phyloP scores from a whole-genome alignment of 192 early-diverging fungal species.

The Coemansia sp. region DNA sequence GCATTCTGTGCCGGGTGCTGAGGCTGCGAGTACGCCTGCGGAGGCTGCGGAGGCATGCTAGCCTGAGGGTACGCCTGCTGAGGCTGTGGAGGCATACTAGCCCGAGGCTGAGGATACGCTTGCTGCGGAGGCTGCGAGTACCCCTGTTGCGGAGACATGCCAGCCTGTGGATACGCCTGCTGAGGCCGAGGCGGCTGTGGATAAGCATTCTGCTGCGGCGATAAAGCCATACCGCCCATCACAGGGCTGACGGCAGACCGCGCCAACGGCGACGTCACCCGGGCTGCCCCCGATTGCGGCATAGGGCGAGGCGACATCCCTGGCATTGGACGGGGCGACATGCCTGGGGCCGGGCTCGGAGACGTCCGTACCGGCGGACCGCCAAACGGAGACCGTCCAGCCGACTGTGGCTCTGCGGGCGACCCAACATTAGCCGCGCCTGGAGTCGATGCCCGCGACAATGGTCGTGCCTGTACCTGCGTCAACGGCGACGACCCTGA shows the following conservation, averaged over 20 bases:
- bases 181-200: neutral
- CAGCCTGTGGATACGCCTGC: neutral
- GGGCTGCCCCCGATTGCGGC: conserved; percentile 14
- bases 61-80: neutral
- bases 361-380: conserved; percentile 35
- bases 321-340: neutral
- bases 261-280: conserved; percentile 45
- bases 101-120: neutral
- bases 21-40: conserved; percentile 6
- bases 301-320: conserved; percentile 6
- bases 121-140: neutral
- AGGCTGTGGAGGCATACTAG: neutral
- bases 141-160: neutral
- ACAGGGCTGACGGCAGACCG: conserved; percentile 15
- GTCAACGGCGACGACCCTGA: conserved; percentile 50
- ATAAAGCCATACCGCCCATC: neutral
- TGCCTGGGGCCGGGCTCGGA: conserved; percentile 22
- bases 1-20: neutral
- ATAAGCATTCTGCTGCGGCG: neutral
- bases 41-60: neutral
- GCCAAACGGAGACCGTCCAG: conserved; percentile 35
- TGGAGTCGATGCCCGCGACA: conserved; percentile 45
- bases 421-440: conserved; percentile 16
- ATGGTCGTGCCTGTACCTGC: conserved; percentile 43
- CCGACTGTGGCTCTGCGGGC: conserved; percentile 12